Conservation (phyloP, 768 basidiomycete species). For the Lactifluus hygrophoroides region DNA sequence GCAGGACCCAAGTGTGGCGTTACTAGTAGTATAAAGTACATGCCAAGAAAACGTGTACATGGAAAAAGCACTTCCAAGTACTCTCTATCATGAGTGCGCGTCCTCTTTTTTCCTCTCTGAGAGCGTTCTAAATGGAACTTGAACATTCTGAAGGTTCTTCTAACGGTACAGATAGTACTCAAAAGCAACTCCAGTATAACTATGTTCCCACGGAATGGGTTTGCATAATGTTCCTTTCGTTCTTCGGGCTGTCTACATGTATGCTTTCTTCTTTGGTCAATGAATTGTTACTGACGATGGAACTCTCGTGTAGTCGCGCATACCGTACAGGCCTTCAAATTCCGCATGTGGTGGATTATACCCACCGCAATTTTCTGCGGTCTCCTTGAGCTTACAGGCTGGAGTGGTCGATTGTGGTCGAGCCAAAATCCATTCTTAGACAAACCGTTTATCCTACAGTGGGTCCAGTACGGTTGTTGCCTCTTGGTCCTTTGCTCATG, state of each 20-base stretch:
- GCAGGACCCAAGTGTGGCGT: too few species aligned
- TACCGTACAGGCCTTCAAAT: conserved; percentile 21
- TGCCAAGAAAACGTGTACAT: neutral
- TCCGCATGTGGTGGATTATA: conserved; percentile 25
- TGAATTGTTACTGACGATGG: neutral
- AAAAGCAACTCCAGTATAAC: conserved; percentile 22
- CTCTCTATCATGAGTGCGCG: neutral
- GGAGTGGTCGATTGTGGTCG: conserved; percentile 17
- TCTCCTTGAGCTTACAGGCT: conserved; percentile 11
- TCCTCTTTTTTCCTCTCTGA: neutral
- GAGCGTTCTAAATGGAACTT: neutral
- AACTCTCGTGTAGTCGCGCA: neutral
- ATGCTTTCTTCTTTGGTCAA: conserved; percentile 1
- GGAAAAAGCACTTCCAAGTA: neutral
- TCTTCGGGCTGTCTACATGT: conserved; percentile 28
- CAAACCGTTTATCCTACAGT: conserved; percentile 15
- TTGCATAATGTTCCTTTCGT: conserved; percentile 29
- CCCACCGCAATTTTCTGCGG: conserved; percentile 16
- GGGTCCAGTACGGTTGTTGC: neutral
- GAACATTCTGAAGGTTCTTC: neutral
- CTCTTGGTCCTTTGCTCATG: neutral
- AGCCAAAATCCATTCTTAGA: conserved; percentile 4
- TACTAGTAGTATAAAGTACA: neutral
- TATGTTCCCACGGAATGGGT: conserved; percentile 33
- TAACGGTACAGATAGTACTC: neutral